Base-by-base conservation (phyloP, 192 early-diverging fungal species). In the Phycomyces blakesleeanus region DNA sequence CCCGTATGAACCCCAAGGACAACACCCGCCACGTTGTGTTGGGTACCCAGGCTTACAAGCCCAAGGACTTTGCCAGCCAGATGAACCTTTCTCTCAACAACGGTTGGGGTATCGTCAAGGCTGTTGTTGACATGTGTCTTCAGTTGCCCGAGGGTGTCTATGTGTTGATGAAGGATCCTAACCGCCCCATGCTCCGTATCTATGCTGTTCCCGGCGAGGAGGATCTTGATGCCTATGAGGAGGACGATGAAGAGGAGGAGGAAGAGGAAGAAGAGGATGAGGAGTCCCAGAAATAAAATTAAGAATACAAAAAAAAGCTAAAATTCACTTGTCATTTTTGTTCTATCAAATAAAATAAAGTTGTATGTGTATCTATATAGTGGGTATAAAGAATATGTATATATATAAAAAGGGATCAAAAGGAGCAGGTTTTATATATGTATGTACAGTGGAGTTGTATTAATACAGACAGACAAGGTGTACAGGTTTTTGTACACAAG, bases 21-120 rank as follows among this genome's bases (percentile, higher is more conserved):
- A 77, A 83, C 51, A 80, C 81, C 14, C 81, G 89, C 42, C 97
- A 99, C 57, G 81, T 76, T 20, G 79, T 99, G 47, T 73, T 99
- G 56, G 95, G 92, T 39, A 87, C 87, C 26, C 84, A 90, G 62
- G 80, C 83, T 16, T 92, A 93, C 79, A 90, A 91, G 63, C 97
- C 97, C 16, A 76, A 78, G 41, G 97, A 99, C 61, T 92, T 98
- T 77, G 86, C 92, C 37, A 64, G 69, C 21, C 96, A 99, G 78
- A 91, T 97, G 79, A 91, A 91, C 63, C 75, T 95, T 57, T 86
- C 79, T 51, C 64, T 94, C 54, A 86, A 83, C 62, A 94, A 91
- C 56, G 93, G 87, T 11, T 99, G 97, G 97, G 97, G 97, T 76
- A 92, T 97, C 67, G 81, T 96, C 71, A 93, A 95, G 85, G 90